Evolutionary conservation across 1,284 basidiomycete species (phyloP), one percentile per base, ranked within the genome.

Genomic region (Trametes pubescens): DNA sequence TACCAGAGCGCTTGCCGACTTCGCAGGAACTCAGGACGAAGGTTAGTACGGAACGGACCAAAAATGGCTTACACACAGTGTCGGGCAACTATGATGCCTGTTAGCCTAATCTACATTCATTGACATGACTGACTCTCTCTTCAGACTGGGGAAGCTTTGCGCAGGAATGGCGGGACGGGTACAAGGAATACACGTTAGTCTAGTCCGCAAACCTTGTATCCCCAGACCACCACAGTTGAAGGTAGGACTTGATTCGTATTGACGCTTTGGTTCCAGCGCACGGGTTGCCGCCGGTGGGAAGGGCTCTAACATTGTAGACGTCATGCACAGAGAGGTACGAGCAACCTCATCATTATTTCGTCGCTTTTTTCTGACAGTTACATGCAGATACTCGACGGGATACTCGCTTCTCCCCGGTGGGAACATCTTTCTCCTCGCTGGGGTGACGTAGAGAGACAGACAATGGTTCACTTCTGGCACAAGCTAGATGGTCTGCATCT

Each of bases 391-490:
- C 80, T 90, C 34, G 85, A 89, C 35, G 65, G 71, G 9, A 83
- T 90, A 77, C 80, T 90, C 4, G 71, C 67, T 0, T 77, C 78
- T 3, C 69, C 79, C 0, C 76, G 80, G 34, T 90, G 87, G 87
- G 69, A 76, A 1, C 73, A 80, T 35, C 73, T 88, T 21, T 80
- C 78, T 4, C 57, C 71, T 0, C 47, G 75, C 18, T 84, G 84
- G 79, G 78, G 79, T 48, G 80, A 84, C 11, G 52, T 72, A 4
- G 79, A 80, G 21, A 79, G 84, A 16, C 64, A 72, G 10, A 72
- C 84, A 2, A 71, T 89, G 6, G 84, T 81, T 18, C 69, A 80
- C 8, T 74, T 80, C 6, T 90, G 88, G 87, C 88, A 90, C 70
- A 72, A 80, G 14, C 72, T 90, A 1, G 73, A 83, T 14, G 84